Conservation (phyloP, 2,329 filamentous ascomycete genomes). For the Sarocladiaceae sp. region DNA sequence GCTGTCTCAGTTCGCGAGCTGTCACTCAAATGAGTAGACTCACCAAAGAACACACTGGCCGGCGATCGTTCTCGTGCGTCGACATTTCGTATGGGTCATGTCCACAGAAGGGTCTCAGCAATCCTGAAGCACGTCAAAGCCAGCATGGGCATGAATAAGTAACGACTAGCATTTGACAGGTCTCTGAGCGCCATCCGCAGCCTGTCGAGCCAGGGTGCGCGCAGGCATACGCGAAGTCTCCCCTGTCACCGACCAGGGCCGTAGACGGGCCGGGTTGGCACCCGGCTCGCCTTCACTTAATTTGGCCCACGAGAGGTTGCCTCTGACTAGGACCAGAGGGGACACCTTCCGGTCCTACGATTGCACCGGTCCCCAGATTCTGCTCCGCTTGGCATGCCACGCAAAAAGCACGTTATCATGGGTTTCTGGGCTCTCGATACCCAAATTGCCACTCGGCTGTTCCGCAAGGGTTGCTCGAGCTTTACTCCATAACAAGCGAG, state of each 20-base stretch:
- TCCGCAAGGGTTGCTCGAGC: slow-evolving; percentile 1
- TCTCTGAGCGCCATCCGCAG: not conserved
- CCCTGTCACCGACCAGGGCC: slow-evolving; percentile 7
- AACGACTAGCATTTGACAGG: not conserved
- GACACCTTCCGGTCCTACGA: slow-evolving; percentile 2
- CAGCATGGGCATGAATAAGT: not conserved
- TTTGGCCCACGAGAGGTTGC: slow-evolving; percentile 4
- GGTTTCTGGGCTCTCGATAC: not conserved
- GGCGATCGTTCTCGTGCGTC: not conserved
- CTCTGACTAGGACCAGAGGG: slow-evolving; percentile 4
- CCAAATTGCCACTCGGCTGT: not conserved
- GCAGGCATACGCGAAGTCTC: too few relatives aligned
- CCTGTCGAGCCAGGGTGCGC: slow-evolving; percentile 2
- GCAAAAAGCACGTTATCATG: not conserved
- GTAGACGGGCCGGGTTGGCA: slow-evolving; percentile 7
- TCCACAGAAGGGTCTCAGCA: not conserved
- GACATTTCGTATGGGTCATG: not conserved
- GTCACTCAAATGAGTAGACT: not conserved
- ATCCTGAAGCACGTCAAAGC: not conserved
- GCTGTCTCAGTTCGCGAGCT: slow-evolving; percentile 2
- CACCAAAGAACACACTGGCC: not conserved
- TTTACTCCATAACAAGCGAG: not conserved
- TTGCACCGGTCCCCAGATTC: slow-evolving; percentile 5
- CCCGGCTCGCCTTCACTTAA: slow-evolving; percentile 8
- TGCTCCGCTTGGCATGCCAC: not conserved